These are phyloP conservation scores for Apophysomyces ossiformis DNA, from an alignment of 371 early-diverging fungal genomes.

Conservation along the genomic window DNA sequence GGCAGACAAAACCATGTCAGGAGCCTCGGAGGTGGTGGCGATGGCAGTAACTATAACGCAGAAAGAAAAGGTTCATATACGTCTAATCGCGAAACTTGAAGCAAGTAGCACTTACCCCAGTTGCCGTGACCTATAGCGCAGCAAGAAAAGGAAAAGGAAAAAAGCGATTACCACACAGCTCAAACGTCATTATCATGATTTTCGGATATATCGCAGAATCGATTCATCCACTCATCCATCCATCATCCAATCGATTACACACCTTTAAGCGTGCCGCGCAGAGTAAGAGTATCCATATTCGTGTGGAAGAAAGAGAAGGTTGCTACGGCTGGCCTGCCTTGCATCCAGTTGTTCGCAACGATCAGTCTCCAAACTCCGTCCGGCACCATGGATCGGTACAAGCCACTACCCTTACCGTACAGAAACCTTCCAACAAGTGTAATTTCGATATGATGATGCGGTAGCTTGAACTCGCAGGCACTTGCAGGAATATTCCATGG, in stretches of 20 bases:
- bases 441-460: too few relatives aligned
- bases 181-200: background rate
- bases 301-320: constrained; percentile 25
- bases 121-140: constrained; percentile 33
- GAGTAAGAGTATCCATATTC: constrained; percentile 50
- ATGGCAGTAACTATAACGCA: constrained; percentile 81
- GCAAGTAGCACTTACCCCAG: constrained; percentile 31
- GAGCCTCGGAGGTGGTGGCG: constrained; percentile 91
- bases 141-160: background rate
- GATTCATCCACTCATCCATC: constrained; percentile 30
- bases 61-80: background rate
- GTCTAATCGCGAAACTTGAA: background rate
- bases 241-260: constrained; percentile 13
- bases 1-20: constrained; percentile 90
- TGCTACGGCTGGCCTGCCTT: background rate
- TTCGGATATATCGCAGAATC: constrained; percentile 6
- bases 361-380: background rate
- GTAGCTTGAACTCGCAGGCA: too few relatives aligned
- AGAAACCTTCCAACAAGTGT: too few relatives aligned
- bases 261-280: constrained; percentile 51
- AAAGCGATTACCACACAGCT: constrained; percentile 1
- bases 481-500: too few relatives aligned
- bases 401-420: background rate
- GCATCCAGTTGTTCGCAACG: constrained; percentile 7
- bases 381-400: background rate